Conservation (phyloP, 2,329 filamentous ascomycete genomes). For the Exophiala lecanii-corni region DNA sequence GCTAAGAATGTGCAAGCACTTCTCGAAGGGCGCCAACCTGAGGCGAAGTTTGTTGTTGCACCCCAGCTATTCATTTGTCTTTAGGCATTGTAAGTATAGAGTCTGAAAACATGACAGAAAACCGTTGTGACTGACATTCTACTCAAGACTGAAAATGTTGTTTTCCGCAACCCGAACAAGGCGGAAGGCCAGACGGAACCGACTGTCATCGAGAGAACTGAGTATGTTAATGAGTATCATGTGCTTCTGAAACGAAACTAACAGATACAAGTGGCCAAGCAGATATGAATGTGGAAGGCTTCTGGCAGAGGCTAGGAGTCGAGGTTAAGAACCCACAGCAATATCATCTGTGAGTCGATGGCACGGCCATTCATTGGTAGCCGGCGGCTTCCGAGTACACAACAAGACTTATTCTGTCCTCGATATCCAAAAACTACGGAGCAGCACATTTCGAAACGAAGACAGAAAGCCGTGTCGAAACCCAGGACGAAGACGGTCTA, state of each 20-base stretch:
- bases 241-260: constrained; percentile 9
- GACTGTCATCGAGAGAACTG: constrained; percentile 30
- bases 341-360: constrained; percentile 35
- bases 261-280: constrained; percentile 31
- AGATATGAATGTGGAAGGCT: constrained; percentile 36
- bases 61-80: constrained; percentile 52
- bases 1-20: constrained; percentile 51
- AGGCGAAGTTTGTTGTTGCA: constrained; percentile 38
- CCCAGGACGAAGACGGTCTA: too few species aligned
- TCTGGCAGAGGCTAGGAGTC: constrained; percentile 34
- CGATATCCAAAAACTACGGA: too few species aligned
- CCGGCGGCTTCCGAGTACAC: too few species aligned
- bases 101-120: not conserved
- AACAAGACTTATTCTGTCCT: too few species aligned
- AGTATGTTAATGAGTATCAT: constrained; percentile 28
- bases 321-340: constrained; percentile 29
- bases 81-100: constrained; percentile 46
- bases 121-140: not conserved
- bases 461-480: too few species aligned
- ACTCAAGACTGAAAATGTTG: constrained; percentile 34
- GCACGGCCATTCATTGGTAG: too few species aligned
- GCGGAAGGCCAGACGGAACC: constrained; percentile 31
- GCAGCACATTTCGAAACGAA: too few species aligned
- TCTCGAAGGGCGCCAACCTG: constrained; percentile 39
- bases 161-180: constrained; percentile 35